A percentile compares a stretch with the other conserved stretches of the same genome.
These are phyloP conservation scores for Phytophthora cryptogea DNA, from an alignment of 352 stramenopile species.

Conservation along the genomic window DNA sequence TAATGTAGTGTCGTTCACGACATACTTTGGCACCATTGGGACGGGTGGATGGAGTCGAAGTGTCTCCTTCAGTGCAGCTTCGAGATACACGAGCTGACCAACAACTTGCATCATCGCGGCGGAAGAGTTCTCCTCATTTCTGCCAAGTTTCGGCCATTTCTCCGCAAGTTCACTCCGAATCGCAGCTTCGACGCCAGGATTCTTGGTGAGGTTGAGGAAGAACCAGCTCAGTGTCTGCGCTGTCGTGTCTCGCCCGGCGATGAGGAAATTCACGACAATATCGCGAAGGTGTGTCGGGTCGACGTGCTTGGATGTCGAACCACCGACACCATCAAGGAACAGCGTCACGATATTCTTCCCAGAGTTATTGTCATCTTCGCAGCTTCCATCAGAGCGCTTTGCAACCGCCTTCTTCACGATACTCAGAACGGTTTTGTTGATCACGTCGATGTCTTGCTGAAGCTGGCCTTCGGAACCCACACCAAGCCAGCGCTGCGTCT, in stretches of 20 bases:
- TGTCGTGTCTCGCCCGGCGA: slow-evolving; percentile 79
- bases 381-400: not conserved
- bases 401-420: slow-evolving; percentile 48
- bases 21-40: slow-evolving; percentile 41
- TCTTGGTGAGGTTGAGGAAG: slow-evolving; percentile 53
- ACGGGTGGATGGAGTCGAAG: slow-evolving; percentile 61
- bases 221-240: slow-evolving; percentile 74
- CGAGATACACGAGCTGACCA: slow-evolving; percentile 42
- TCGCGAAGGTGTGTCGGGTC: slow-evolving; percentile 53
- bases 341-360: slow-evolving; percentile 23
- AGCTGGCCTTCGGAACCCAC: slow-evolving; percentile 40
- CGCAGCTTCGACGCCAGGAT: slow-evolving; percentile 48
- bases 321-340: slow-evolving; percentile 22
- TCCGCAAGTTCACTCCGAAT: slow-evolving; percentile 45
- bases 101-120: slow-evolving; percentile 32
- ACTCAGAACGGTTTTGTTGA: slow-evolving; percentile 42
- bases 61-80: slow-evolving; percentile 57
- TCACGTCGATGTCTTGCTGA: slow-evolving; percentile 29
- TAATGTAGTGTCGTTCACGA: slow-evolving; percentile 48
- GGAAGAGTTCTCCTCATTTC: not conserved
- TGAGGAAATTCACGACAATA: slow-evolving; percentile 80
- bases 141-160: slow-evolving; percentile 18
- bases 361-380: not conserved
- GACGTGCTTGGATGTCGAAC: slow-evolving; percentile 14
- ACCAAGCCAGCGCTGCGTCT: slow-evolving; percentile 38